Evolutionary conservation across 331 rosid species (phyloP).

Genomic region (Saraca asoca): DNA sequence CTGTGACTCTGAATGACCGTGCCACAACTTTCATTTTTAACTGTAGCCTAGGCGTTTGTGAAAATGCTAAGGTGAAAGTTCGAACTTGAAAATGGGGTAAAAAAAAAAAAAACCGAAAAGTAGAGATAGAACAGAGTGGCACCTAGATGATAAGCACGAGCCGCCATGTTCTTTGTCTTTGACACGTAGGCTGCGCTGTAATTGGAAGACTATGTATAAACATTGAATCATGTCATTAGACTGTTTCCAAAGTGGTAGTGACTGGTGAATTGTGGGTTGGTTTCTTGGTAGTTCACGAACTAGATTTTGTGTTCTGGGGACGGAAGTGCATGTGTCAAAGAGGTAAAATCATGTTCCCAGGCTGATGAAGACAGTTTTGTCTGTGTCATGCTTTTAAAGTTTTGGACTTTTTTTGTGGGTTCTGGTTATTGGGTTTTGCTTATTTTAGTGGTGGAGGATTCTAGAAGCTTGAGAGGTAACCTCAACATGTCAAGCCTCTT

Average conservation of each 20-base stretch:
- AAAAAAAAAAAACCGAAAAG: not conserved
- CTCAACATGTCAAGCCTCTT: not conserved
- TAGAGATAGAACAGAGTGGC: not conserved
- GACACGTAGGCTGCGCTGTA: slow-evolving; percentile 27
- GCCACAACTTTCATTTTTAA: not conserved
- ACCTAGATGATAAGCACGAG: slow-evolving; percentile 33
- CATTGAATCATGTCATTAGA: not conserved
- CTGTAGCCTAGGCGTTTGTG: slow-evolving; percentile 35
- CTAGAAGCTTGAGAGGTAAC: slow-evolving; percentile 20
- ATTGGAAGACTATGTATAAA: not conserved
- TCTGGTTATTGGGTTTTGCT: not conserved
- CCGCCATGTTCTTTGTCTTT: slow-evolving; percentile 19
- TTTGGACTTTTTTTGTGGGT: not conserved
- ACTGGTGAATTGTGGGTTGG: slow-evolving; percentile 7
- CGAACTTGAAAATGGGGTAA: not conserved
- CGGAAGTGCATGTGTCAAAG: not conserved
- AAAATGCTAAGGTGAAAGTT: not conserved
- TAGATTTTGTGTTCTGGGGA: slow-evolving; percentile 5
- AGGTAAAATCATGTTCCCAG: not conserved
- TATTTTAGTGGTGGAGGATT: slow-evolving; percentile 15
- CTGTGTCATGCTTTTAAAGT: slow-evolving; percentile 9
- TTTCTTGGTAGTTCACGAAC: slow-evolving; percentile 19
- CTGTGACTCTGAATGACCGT: slow-evolving; percentile 27
- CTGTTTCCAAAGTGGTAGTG: slow-evolving; percentile 10
- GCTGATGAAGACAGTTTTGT: slow-evolving; percentile 27